phyloP scores from a whole-genome alignment of 768 basidiomycete species.

The Tylopilus plumbeoviolaceoides region DNA sequence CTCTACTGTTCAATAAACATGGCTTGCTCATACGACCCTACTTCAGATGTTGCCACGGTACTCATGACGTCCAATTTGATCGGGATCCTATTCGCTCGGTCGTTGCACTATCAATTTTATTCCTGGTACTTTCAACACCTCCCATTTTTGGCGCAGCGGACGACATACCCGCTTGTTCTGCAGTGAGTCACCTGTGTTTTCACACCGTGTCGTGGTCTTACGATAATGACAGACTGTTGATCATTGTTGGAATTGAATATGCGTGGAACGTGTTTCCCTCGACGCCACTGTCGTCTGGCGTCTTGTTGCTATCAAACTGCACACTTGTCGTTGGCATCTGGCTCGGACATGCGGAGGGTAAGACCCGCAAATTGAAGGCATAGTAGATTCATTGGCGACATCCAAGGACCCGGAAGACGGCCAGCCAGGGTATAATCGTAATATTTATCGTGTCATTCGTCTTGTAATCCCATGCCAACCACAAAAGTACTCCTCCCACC shows the following conservation, averaged over 20 bases:
- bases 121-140: conserved; percentile 94
- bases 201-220: conserved; percentile 1
- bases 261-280: conserved; percentile 90
- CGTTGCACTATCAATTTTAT: conserved; percentile 97
- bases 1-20: background rate
- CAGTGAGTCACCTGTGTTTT: conserved; percentile 46
- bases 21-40: conserved; percentile 11
- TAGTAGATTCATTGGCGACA: background rate
- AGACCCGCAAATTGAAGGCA: conserved; percentile 4
- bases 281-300: conserved; percentile 57
- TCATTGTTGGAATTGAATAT: conserved; percentile 69
- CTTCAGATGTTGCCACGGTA: conserved; percentile 69
- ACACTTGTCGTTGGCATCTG: conserved; percentile 54
- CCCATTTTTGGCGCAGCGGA: conserved; percentile 78
- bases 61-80: conserved; percentile 90
- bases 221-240: conserved; percentile 43
- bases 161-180: conserved; percentile 54
- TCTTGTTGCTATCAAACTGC: conserved; percentile 50
- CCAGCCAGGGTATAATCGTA: background rate
- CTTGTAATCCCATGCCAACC: conserved; percentile 58
- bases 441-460: conserved; percentile 8
- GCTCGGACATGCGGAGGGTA: conserved; percentile 44
- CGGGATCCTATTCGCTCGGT: conserved; percentile 88
- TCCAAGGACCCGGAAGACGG: background rate
- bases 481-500: conserved; percentile 81